Evolutionary conservation across 176 grass and related monocot genomes (phyloP), one percentile per base, ranked within the genome.

Genomic region (Saccharum spontaneum): DNA sequence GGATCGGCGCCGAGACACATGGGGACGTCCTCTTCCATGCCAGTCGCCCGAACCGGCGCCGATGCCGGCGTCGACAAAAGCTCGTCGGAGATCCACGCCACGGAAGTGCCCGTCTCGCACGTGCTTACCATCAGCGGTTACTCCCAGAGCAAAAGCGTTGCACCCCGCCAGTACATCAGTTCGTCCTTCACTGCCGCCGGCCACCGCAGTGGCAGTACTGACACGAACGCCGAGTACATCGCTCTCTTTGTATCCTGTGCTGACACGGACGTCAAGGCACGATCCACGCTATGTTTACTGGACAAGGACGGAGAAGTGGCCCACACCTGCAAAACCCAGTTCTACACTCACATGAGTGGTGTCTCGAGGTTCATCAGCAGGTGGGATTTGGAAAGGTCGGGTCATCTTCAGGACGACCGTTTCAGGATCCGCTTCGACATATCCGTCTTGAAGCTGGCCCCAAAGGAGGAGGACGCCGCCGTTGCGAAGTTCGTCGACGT

Each of bases 81-180:
- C 33, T 57, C 68, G 44, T 69, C 69, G 36, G 70, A 46, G 46
- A 43, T 60, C 8, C 7, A 36, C 10, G 45, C 1, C 30, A 1
- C 46, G 20, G 12, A 36, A 57, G 76, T 59, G 33, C 15, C 20
- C 28, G 46, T 3, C 14, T 86, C 64, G 2, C 84, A 86, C 30
- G 33, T 72, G 33, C 44, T 80, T 65, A 86, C 76, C 24, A 37
- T 86, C 84, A 46, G 40, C 6, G 73, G 73, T 39, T 86, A 86
- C 31, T 43, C 76, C 34, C 8, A 9, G 2, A 38, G 9, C 10
- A 71, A 72, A 44, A 3, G 4, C 9, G 4, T 84, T 3, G 18
- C n/a, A 13, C 1, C 2, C 1, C 5, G 46, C 18, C 10, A 76
- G 0, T 46, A 2, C 82, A 10, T 76, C 50, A 13, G 18, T 0